Percentiles rank a stretch among this genome's conserved stretches.
Conservation (phyloP, 768 basidiomycete genomes). For the Boletus vermiculosoides region DNA sequence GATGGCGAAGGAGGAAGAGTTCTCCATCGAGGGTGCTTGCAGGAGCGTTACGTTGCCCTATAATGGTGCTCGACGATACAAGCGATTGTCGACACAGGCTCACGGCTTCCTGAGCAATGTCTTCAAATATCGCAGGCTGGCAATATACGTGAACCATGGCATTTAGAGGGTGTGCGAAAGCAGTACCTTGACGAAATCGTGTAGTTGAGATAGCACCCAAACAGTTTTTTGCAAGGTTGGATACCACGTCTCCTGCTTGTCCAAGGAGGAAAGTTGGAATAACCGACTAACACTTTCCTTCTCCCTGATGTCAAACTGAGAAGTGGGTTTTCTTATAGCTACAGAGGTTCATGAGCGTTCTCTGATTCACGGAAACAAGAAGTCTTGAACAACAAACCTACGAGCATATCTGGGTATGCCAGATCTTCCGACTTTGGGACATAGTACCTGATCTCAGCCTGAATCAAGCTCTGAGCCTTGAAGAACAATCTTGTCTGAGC, state of each 20-base stretch:
- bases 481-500: constrained; percentile 95
- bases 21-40: constrained; percentile 61
- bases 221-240: constrained; percentile 85
- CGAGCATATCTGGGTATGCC: constrained; percentile 81
- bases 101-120: constrained; percentile 93
- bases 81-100: constrained; percentile 80
- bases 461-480: constrained; percentile 90
- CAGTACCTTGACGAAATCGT: constrained; percentile 87
- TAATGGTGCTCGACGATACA: constrained; percentile 62
- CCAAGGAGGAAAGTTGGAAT: constrained; percentile 67
- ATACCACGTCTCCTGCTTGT: constrained; percentile 86
- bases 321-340: constrained; percentile 48
- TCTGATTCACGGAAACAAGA: background rate
- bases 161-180: background rate
- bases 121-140: constrained; percentile 93
- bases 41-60: constrained; percentile 50
- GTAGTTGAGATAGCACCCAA: constrained; percentile 88
- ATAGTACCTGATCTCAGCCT: constrained; percentile 85
- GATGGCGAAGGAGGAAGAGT: constrained; percentile 87
- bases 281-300: constrained; percentile 69
- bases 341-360: constrained; percentile 7
- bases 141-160: background rate
- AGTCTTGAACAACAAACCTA: constrained; percentile 45
- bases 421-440: constrained; percentile 75
- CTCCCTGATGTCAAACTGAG: constrained; percentile 52